Percentiles rank a stretch among this genome's conserved stretches.
These are phyloP conservation scores for Penicillium sp. DNA, from an alignment of 2,329 filamentous ascomycete genomes.

Conservation along the genomic window DNA sequence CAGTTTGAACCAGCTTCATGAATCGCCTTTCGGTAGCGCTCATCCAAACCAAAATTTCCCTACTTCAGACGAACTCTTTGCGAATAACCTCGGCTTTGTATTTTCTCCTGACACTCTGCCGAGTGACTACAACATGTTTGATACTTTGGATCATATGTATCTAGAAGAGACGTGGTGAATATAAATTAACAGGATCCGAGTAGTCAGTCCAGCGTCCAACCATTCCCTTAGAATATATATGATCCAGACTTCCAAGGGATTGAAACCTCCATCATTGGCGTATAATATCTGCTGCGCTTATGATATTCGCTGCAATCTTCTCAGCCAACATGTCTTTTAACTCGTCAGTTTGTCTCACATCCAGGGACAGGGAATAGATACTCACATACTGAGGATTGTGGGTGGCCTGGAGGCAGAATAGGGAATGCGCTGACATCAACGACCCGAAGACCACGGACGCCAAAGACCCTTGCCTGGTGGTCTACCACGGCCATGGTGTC, in stretches of 20 bases:
- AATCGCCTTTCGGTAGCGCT: not conserved
- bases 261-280: not conserved
- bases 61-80: constrained; percentile 15
- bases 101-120: constrained; percentile 19
- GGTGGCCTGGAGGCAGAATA: constrained; percentile 40
- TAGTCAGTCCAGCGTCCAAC: not conserved
- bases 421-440: constrained; percentile 40
- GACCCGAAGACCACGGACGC: constrained; percentile 31
- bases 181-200: not conserved
- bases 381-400: constrained; percentile 41
- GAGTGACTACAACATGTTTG: constrained; percentile 24
- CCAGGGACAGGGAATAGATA: not conserved
- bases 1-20: constrained; percentile 1
- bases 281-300: not conserved
- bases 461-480: constrained; percentile 29
- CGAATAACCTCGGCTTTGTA: constrained; percentile 19
- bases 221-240: not conserved
- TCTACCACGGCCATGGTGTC: constrained; percentile 35
- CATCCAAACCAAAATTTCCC: not conserved
- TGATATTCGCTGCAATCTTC: constrained; percentile 39
- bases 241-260: not conserved
- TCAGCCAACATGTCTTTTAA: constrained; percentile 40
- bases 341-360: constrained; percentile 5
- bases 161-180: constrained; percentile 21
- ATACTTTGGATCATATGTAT: constrained; percentile 23